Evolutionary conservation across 495 filamentous ascomycete species (phyloP), one percentile per base, ranked within the genome.

Genomic region (Geopyxis carbonaria): DNA sequence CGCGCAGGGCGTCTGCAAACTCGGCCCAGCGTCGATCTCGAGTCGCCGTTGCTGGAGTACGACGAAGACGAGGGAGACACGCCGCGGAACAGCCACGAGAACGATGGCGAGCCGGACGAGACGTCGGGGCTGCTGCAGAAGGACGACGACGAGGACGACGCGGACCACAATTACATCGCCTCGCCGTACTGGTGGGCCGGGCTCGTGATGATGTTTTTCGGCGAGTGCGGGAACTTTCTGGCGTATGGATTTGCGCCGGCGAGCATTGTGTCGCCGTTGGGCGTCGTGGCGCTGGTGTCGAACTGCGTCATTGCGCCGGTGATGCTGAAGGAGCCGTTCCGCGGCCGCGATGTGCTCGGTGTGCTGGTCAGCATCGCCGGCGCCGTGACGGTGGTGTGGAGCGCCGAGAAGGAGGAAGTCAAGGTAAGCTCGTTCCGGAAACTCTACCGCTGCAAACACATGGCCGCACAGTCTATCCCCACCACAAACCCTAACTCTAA

Each of bases 221-320:
- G 89, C 10, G 89, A 97, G 62, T 73, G 75, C 43, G 89, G 89
- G 15, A 97, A 97, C 57, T 97, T 97, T 57, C 66, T 97, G 39
- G 89, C 89, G 3, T 97, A 97, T 56, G 89, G 89, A 8, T 97
- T 97, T 56, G 89, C 89, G n/a, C 86, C 89, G 13, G 89, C 89
- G 2, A 94, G 87, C 9, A 93, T 97, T 44, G 89, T 97, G n/a
- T 89, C 81, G 11, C 89, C 89, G 1, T 64, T 97, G 10, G 89
- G 89, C 7, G 89, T 97, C 15, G 89, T 95, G 0, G 89, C 89
- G 2, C 61, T 97, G 42, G 74, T 97, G 18, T 92, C 85, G 32
- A 97, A 97, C 58, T 95, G 89, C 55, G 69, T 95, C 33, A 91
- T 97, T 57, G 89, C 89, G 5, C 89, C 89, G 20, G 72, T 85